Conservation (phyloP, 495 filamentous ascomycete species). For the Rostrohypoxylon terebratum region DNA sequence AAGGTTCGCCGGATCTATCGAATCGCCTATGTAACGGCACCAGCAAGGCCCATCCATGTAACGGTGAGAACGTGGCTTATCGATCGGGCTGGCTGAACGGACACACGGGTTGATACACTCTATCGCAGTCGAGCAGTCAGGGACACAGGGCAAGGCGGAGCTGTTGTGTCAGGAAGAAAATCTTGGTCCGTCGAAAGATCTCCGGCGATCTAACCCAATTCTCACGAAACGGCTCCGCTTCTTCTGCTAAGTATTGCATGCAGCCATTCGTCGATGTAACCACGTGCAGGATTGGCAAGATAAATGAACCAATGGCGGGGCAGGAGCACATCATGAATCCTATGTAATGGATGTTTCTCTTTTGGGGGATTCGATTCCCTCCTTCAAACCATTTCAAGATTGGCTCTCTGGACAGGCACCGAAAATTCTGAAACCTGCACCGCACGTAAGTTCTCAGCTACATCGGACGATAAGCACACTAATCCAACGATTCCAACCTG, state of each 20-base stretch:
- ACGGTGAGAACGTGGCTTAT: background rate
- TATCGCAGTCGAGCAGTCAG: background rate
- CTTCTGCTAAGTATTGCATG: background rate
- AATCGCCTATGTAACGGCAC: background rate
- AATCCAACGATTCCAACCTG: background rate
- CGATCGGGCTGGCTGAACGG: constrained; percentile 6
- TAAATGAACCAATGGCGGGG: background rate
- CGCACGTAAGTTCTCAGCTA: background rate
- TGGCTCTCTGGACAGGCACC: background rate
- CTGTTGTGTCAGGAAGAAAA: background rate
- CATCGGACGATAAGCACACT: background rate
- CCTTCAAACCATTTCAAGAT: background rate
- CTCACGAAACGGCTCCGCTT: background rate
- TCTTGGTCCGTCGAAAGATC: background rate
- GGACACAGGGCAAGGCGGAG: constrained; percentile 8
- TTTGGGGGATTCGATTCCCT: constrained; percentile 9
- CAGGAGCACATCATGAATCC: background rate
- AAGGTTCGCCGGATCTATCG: background rate
- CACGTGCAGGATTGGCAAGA: background rate
- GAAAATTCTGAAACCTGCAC: background rate
- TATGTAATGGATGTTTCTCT: background rate
- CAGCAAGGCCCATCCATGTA: background rate
- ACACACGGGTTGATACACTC: background rate
- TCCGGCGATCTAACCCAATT: background rate
- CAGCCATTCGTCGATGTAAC: background rate